Percentiles rank a stretch among this genome's conserved stretches.
Evolutionary conservation across 768 basidiomycete genomes (phyloP).

Genomic region (Kwoniella bestiolae): DNA sequence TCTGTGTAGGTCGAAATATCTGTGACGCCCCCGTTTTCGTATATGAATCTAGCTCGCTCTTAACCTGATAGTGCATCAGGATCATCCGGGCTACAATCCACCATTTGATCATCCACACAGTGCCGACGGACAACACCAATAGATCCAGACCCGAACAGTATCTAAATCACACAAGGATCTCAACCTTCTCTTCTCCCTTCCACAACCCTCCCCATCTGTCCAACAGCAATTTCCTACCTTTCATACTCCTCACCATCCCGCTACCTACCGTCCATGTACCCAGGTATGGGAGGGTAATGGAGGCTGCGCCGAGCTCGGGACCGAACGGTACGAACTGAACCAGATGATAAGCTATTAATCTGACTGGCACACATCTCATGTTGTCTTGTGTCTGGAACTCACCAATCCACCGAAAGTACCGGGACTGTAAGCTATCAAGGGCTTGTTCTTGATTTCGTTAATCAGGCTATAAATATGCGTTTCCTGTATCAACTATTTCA

Average conservation of each 20-base stretch:
- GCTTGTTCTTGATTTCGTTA: slow-evolving; percentile 28
- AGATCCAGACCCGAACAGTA: no score
- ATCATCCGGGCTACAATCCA: no score
- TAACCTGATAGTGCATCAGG: no score
- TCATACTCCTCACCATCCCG: slow-evolving; percentile 92
- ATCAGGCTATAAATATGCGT: no score
- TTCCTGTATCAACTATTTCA: no score
- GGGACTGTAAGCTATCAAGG: slow-evolving; percentile 55
- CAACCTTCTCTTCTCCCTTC: slow-evolving; percentile 56
- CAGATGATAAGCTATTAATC: not conserved
- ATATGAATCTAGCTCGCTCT: no score
- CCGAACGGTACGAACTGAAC: slow-evolving; percentile 40
- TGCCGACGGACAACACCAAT: no score
- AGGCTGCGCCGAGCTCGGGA: slow-evolving; percentile 24
- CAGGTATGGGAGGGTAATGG: slow-evolving; percentile 64
- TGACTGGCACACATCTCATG: no score
- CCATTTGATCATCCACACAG: no score
- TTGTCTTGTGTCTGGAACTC: slow-evolving; percentile 56
- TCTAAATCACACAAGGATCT: not conserved
- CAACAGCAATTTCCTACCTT: slow-evolving; percentile 83
- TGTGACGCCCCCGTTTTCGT: no score
- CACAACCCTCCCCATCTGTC: slow-evolving; percentile 71
- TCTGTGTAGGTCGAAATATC: no score
- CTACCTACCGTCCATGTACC: slow-evolving; percentile 87
- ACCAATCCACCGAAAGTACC: slow-evolving; percentile 79